Conservation (phyloP, 768 basidiomycete genomes). For the Pleurotus djamor region DNA sequence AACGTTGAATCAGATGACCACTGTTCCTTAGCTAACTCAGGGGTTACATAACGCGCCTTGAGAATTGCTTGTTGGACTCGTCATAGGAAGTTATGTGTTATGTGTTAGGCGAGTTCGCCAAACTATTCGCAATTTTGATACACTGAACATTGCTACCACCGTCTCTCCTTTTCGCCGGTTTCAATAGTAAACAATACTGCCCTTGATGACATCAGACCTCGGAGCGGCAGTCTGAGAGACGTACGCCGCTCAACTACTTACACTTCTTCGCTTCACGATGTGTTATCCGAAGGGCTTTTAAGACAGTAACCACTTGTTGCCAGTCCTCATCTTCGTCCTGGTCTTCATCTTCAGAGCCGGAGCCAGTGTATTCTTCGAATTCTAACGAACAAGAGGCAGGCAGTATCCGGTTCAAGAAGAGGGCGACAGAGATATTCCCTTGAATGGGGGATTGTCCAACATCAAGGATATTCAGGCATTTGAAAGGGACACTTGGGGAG, state of each 20-base stretch:
- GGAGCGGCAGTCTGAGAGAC: no score
- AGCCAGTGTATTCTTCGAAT: no score
- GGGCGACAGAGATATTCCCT: background rate
- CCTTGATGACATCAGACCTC: no score
- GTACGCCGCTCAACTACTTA: no score
- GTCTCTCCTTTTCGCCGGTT: conserved; percentile 63
- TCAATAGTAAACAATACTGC: conserved; percentile 31
- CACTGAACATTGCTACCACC: conserved; percentile 50
- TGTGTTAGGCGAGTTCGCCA: conserved; percentile 32
- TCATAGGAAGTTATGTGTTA: conserved; percentile 53
- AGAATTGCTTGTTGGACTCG: conserved; percentile 39
- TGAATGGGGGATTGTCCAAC: background rate
- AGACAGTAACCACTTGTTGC: no score
- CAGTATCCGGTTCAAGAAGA: background rate
- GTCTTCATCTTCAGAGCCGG: no score
- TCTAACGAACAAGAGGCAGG: background rate
- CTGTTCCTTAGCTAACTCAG: no score
- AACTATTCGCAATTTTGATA: background rate
- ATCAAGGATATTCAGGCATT: background rate
- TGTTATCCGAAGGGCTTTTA: no score
- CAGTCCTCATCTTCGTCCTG: no score
- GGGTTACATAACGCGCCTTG: no score
- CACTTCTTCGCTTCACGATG: no score
- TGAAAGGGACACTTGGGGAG: background rate
- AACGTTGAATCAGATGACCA: no score